Conservation (phyloP, 805 yeast genomes). For the Clavispora santaluciae region DNA sequence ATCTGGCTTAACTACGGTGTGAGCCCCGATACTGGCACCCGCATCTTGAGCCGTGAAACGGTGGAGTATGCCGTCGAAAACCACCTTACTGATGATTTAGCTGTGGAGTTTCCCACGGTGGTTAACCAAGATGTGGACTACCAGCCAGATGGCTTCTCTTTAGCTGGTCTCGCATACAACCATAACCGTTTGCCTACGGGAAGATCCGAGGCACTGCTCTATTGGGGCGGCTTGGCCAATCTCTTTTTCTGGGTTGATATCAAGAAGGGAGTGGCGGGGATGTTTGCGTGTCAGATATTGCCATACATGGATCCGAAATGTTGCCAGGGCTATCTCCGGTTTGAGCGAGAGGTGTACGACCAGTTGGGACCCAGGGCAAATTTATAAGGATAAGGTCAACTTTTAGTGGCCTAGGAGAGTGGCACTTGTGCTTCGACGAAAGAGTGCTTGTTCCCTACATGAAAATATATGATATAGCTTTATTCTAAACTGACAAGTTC, state of each 20-base stretch:
- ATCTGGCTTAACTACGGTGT: slow-evolving; percentile 38
- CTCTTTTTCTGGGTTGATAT: slow-evolving; percentile 38
- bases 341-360: slow-evolving; percentile 12
- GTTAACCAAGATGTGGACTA: slow-evolving; percentile 7
- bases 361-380: neutral
- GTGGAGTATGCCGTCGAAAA: slow-evolving; percentile 27
- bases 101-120: slow-evolving; percentile 17
- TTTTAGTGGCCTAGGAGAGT: no score
- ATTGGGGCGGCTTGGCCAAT: slow-evolving; percentile 40
- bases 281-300: slow-evolving; percentile 35
- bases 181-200: slow-evolving; percentile 26
- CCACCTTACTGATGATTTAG: slow-evolving; percentile 25
- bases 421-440: no score
- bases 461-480: no score
- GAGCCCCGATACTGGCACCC: slow-evolving; percentile 33
- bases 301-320: slow-evolving; percentile 27
- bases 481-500: no score
- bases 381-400: no score
- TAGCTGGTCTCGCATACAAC: slow-evolving; percentile 28
- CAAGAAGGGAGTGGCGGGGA: slow-evolving; percentile 33
- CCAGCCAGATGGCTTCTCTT: slow-evolving; percentile 26
- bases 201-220: slow-evolving; percentile 29
- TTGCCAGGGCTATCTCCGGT: slow-evolving; percentile 8
- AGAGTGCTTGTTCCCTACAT: no score
- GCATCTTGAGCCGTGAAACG: slow-evolving; percentile 24